A percentile compares a stretch with the other conserved stretches of the same genome.
Evolutionary conservation across 2,329 filamentous ascomycete species (phyloP).

Genomic region (Arthrobotrys musiformis): DNA sequence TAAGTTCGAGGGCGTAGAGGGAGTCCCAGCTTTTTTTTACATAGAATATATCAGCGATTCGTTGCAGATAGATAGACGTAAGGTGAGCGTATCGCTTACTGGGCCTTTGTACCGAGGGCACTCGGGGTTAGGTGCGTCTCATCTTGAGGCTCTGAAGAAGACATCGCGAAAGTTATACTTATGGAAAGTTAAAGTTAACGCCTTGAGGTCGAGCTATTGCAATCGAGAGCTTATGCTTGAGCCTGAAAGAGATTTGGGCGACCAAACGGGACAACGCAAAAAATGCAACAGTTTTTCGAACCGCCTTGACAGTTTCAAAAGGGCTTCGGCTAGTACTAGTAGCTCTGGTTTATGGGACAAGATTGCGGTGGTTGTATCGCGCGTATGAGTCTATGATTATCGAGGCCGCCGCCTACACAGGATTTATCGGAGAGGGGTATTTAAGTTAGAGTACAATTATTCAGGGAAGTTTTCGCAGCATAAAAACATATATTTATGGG

Average conservation of each 20-base stretch:
- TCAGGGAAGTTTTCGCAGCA: too few species aligned
- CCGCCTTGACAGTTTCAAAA: neutral
- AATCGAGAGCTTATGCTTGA: neutral
- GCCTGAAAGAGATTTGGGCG: conserved; percentile 4
- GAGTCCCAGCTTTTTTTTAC: conserved; percentile 79
- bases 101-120: conserved; percentile 85
- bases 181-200: neutral
- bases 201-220: neutral
- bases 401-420: too few species aligned
- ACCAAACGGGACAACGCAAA: neutral
- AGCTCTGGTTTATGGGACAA: neutral
- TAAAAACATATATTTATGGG: too few species aligned
- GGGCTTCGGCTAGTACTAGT: too few species aligned
- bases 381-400: too few species aligned
- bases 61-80: neutral
- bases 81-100: conserved; percentile 71
- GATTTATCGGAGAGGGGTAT: too few species aligned
- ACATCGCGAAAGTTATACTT: conserved; percentile 5
- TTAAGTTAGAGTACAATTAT: too few species aligned
- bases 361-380: neutral
- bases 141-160: conserved; percentile 19
- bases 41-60: neutral
- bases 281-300: neutral
- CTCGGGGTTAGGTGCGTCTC: conserved; percentile 57
- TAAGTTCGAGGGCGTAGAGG: conserved; percentile 76